A percentile compares a stretch with the other conserved stretches of the same genome.
These are phyloP conservation scores for Monosporascus sp. DNA, from an alignment of 2,329 filamentous ascomycete species.

Conservation along the genomic window DNA sequence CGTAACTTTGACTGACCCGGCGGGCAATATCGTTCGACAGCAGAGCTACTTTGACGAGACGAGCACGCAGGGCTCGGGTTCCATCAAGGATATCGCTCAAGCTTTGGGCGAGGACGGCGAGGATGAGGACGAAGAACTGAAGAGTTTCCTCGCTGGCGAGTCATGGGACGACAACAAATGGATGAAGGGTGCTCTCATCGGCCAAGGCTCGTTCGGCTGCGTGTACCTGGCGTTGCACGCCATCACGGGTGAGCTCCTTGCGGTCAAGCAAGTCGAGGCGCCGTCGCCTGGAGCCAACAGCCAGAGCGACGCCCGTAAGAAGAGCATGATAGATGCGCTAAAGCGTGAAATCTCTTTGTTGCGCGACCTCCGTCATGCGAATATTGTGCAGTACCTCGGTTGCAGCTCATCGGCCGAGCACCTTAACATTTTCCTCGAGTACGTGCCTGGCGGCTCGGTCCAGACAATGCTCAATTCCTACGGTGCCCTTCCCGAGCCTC, in stretches of 20 bases:
- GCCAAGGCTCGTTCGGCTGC: conserved; percentile 92
- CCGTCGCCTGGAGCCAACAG: conserved; percentile 73
- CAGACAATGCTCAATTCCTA: conserved; percentile 99
- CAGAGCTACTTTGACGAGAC: conserved; percentile 85
- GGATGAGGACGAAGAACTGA: conserved; percentile 82
- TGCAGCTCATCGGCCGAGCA: conserved; percentile 87
- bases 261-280: conserved; percentile 95
- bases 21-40: conserved; percentile 57
- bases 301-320: conserved; percentile 84
- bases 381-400: conserved; percentile 97
- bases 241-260: conserved; percentile 93
- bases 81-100: conserved; percentile 77
- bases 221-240: conserved; percentile 94
- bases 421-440: conserved; percentile 99
- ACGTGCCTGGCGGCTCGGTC: conserved; percentile 94
- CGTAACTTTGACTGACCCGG: conserved; percentile 73
- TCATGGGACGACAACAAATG: conserved; percentile 97
- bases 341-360: conserved; percentile 95
- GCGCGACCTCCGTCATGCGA: conserved; percentile 88
- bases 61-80: conserved; percentile 65
- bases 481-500: conserved; percentile 84
- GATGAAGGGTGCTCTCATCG: conserved; percentile 98
- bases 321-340: conserved; percentile 94
- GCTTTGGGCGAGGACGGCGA: conserved; percentile 87
- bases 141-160: conserved; percentile 85